Conservation (phyloP, 192 early-diverging fungal species). For the Coemansia sp. region DNA sequence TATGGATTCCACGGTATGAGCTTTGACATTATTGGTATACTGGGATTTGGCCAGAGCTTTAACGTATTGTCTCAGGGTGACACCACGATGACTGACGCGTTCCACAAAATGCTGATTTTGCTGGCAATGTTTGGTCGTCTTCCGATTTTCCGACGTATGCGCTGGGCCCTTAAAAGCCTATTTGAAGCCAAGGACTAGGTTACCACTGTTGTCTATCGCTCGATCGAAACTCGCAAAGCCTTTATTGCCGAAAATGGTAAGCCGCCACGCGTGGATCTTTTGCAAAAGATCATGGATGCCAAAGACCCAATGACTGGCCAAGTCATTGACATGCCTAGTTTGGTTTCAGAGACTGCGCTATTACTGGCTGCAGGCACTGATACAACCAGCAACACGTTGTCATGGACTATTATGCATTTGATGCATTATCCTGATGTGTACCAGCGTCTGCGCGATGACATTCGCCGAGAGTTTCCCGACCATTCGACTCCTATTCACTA, state of each 20-base stretch:
- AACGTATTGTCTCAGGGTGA: constrained; percentile 14
- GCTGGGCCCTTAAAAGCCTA: constrained; percentile 16
- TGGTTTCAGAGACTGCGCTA: constrained; percentile 33
- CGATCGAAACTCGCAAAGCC: constrained; percentile 14
- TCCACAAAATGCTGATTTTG: constrained; percentile 17
- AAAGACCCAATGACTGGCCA: constrained; percentile 38
- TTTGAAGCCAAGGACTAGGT: constrained; percentile 8
- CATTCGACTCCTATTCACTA: constrained; percentile 19
- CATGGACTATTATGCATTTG: constrained; percentile 41
- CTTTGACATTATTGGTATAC: constrained; percentile 42
- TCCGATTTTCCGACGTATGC: constrained; percentile 9
- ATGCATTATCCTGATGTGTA: constrained; percentile 35
- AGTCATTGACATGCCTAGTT: constrained; percentile 7
- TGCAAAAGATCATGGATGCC: constrained; percentile 52
- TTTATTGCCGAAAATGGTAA: background rate
- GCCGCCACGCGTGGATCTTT: constrained; percentile 23
- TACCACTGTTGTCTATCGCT: background rate
- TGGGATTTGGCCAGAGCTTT: constrained; percentile 47
- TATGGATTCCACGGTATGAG: constrained; percentile 43
- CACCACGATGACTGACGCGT: constrained; percentile 20
- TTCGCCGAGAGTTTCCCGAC: constrained; percentile 38
- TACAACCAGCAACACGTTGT: constrained; percentile 53
- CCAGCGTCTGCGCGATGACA: constrained; percentile 25
- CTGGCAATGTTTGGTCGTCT: constrained; percentile 8
- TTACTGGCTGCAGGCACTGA: constrained; percentile 54